Percentiles rank a stretch among this genome's conserved stretches.
phyloP scores from a whole-genome alignment of 768 basidiomycete species.

The Macrolepiota fuliginosa region DNA sequence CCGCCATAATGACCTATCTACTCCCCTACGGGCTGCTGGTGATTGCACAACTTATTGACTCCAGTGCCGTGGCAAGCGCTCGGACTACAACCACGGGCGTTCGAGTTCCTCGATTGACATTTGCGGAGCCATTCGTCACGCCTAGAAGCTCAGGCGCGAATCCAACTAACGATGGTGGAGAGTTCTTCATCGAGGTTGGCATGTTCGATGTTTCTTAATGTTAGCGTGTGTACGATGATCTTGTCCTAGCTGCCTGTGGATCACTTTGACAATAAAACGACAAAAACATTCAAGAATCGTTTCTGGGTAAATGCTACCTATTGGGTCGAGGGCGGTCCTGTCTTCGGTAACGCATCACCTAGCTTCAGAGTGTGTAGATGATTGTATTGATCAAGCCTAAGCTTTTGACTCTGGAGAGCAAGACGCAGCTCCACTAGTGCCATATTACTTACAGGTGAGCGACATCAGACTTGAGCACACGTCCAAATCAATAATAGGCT shows the following conservation, averaged over 20 bases:
- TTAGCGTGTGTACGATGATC: neutral
- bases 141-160: neutral
- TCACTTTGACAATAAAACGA: slow-evolving; percentile 35
- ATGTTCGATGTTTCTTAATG: too few relatives aligned
- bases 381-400: slow-evolving; percentile 15
- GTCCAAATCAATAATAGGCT: neutral
- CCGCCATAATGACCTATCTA: neutral
- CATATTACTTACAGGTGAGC: slow-evolving; percentile 41
- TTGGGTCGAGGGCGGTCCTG: slow-evolving; percentile 45
- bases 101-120: neutral
- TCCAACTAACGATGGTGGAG: neutral
- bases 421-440: slow-evolving; percentile 43
- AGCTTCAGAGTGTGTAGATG: neutral
- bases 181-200: slow-evolving; percentile 8
- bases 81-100: neutral
- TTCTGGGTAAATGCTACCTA: slow-evolving; percentile 50
- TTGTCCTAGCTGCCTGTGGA: slow-evolving; percentile 41
- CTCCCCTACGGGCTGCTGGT: neutral
- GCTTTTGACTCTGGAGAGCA: slow-evolving; percentile 54
- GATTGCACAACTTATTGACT: neutral
- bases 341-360: slow-evolving; percentile 33
- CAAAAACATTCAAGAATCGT: slow-evolving; percentile 39
- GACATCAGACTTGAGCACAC: neutral
- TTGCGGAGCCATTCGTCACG: neutral
- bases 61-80: neutral